Conservation (phyloP, 352 stramenopile genomes). For the Globisporangium apiculatum region DNA sequence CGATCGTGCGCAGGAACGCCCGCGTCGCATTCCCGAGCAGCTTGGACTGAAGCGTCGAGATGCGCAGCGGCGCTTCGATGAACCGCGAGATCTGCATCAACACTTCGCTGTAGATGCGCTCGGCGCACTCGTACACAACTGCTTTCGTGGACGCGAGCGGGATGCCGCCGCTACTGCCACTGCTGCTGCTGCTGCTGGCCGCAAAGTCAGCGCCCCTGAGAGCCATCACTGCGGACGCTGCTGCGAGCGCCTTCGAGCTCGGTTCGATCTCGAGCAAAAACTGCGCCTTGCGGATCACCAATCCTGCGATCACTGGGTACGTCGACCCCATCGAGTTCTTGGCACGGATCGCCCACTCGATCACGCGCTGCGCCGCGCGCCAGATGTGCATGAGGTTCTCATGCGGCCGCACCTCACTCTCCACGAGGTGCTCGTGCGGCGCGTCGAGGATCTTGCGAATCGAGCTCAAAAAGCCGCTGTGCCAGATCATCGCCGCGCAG, state of each 20-base stretch:
- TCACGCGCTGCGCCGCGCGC: conserved; percentile 78
- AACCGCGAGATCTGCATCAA: conserved; percentile 81
- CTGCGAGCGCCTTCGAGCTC: conserved; percentile 57
- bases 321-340: conserved; percentile 87
- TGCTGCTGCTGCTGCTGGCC: conserved; percentile 5
- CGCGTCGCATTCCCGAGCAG: conserved; percentile 70
- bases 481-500: conserved; percentile 86
- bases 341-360: conserved; percentile 84
- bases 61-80: conserved; percentile 65
- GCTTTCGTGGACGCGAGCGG: conserved; percentile 34
- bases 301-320: conserved; percentile 67
- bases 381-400: conserved; percentile 91
- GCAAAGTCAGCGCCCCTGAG: conserved; percentile 31
- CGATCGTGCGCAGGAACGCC: conserved; percentile 73
- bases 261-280: conserved; percentile 82
- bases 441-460: conserved; percentile 50
- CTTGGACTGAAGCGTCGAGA: conserved; percentile 62
- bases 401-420: conserved; percentile 71
- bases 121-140: conserved; percentile 64
- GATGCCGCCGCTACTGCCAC: conserved; percentile 12
- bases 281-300: conserved; percentile 79
- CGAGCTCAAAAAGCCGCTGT: conserved; percentile 63
- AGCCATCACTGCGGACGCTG: conserved; percentile 56
- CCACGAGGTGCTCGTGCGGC: conserved; percentile 26
- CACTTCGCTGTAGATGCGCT: conserved; percentile 81